phyloP scores from a whole-genome alignment of 352 stramenopile species.

The Phytophthora multivora region DNA sequence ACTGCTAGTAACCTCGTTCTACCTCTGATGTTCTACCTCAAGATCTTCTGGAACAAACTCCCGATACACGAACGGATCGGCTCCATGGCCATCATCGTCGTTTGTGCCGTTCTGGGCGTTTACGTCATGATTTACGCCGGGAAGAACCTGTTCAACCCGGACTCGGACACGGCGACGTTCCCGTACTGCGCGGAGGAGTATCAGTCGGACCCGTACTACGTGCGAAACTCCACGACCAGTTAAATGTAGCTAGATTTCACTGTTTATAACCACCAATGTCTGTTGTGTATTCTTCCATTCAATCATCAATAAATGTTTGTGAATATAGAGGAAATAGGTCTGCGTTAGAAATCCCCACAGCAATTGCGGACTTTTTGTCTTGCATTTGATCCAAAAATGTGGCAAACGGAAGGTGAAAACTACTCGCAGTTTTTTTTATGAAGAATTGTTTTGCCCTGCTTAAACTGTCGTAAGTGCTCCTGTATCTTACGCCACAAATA shows the following conservation, averaged over 20 bases:
- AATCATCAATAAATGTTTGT: background rate
- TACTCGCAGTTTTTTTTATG: too few relatives aligned
- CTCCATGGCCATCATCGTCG: constrained; percentile 37
- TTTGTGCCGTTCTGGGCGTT: constrained; percentile 37
- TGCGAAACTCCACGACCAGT: constrained; percentile 27
- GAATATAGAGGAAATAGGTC: too few relatives aligned
- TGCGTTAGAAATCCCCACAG: too few relatives aligned
- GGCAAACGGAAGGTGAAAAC: too few relatives aligned
- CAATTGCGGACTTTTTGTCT: too few relatives aligned
- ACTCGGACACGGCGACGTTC: constrained; percentile 38
- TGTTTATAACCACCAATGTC: background rate
- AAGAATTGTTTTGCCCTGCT: too few relatives aligned
- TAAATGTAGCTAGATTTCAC: background rate
- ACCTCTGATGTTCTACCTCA: constrained; percentile 57
- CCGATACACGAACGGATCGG: constrained; percentile 45
- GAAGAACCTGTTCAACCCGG: constrained; percentile 46
- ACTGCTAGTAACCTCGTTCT: constrained; percentile 43
- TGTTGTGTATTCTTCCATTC: background rate
- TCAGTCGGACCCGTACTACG: constrained; percentile 53
- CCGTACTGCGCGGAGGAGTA: constrained; percentile 58
- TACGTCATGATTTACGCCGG: constrained; percentile 52
- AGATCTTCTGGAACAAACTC: constrained; percentile 44
- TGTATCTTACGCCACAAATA: too few relatives aligned
- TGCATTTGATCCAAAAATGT: too few relatives aligned
- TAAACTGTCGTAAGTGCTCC: too few relatives aligned